Evolutionary conservation across 805 yeast species (phyloP), one percentile per base, ranked within the genome.

Genomic region (Candida easanensis): DNA sequence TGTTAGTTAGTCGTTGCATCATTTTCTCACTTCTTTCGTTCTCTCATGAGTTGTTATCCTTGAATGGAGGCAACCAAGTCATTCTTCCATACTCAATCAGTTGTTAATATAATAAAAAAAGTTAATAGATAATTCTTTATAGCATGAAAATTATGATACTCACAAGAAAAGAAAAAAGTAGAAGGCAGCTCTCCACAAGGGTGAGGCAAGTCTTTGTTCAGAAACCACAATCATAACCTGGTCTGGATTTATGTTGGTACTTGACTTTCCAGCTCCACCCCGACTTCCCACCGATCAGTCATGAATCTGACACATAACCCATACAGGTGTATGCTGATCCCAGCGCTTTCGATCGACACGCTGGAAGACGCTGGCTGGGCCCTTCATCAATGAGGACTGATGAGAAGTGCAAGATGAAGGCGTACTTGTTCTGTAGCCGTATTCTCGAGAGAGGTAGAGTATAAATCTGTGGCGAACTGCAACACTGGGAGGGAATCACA

Each of bases 301-400:
- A 13, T 22, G 46, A 48, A 36, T 56, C 52, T 46, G 59, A 54
- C 61, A 50, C 49, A 50, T 48, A 46, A 41, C 36, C 39, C 35
- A n/a, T 18, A 18, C 30, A 20, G 46, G 40, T 44, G 36, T 41
- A 44, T 50, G 49, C 54, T 56, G 58, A 51, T 54, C 51, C 41
- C 52, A 48, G 49, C 49, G 38, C 52, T 44, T n/a, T 17, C 49
- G 36, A 40, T 14, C 23, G 18, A 17, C 36, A 22, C 23, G 22
- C 18, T 22, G 16, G 17, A 19, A 17, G 20, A 31, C 34, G 37
- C 58, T 39, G 50, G 41, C 44, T 38, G 49, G 25, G 53, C 50
- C 60, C 59, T 44, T 53, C 55, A 50, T 46, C 50, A 27, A n/a
- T 16, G 47, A 37, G 36, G 36, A 16, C 9, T 19, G 26, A 23